Evolutionary conservation across 2,329 filamentous ascomycete genomes (phyloP).

Genomic region (Bertia moriformis): DNA sequence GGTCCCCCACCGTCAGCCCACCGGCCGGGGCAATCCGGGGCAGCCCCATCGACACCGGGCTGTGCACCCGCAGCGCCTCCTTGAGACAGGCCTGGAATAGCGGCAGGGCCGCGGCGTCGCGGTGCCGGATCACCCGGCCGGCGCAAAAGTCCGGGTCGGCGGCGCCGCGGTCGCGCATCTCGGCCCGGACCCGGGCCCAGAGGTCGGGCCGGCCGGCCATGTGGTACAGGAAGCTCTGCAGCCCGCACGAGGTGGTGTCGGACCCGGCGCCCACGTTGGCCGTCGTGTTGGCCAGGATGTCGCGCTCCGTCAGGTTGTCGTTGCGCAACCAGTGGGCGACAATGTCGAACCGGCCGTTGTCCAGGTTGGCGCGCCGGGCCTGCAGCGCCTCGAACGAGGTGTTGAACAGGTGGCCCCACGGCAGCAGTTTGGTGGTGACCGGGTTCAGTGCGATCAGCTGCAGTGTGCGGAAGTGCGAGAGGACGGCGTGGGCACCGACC

Average conservation of each 20-base stretch:
- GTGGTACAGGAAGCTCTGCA: too few relatives aligned
- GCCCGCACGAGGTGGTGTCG: too few relatives aligned
- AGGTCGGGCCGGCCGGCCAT: too few relatives aligned
- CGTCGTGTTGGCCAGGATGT: constrained; percentile 7
- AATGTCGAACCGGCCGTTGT: constrained; percentile 10
- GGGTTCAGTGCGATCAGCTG: constrained; percentile 13
- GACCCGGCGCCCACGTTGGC: constrained; percentile 4
- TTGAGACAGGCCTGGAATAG: too few relatives aligned
- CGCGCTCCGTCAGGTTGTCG: constrained; percentile 7
- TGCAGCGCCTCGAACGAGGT: constrained; percentile 10
- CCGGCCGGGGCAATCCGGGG: neutral
- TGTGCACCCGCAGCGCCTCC: neutral
- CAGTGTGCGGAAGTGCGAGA: constrained; percentile 10
- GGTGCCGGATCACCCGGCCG: too few relatives aligned
- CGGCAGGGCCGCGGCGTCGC: too few relatives aligned
- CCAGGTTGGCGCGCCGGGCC: constrained; percentile 8
- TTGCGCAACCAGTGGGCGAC: constrained; percentile 12
- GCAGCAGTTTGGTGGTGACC: constrained; percentile 11
- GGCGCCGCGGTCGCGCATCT: too few relatives aligned
- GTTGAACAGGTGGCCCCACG: constrained; percentile 12
- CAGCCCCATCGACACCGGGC: neutral
- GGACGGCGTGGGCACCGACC: constrained; percentile 7
- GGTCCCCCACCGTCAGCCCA: neutral
- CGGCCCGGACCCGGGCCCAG: too few relatives aligned
- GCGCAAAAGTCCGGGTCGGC: too few relatives aligned